A percentile compares a stretch with the other conserved stretches of the same genome.
phyloP scores from a whole-genome alignment of 2,329 filamentous ascomycete genomes.

The Cercospora sp. region DNA sequence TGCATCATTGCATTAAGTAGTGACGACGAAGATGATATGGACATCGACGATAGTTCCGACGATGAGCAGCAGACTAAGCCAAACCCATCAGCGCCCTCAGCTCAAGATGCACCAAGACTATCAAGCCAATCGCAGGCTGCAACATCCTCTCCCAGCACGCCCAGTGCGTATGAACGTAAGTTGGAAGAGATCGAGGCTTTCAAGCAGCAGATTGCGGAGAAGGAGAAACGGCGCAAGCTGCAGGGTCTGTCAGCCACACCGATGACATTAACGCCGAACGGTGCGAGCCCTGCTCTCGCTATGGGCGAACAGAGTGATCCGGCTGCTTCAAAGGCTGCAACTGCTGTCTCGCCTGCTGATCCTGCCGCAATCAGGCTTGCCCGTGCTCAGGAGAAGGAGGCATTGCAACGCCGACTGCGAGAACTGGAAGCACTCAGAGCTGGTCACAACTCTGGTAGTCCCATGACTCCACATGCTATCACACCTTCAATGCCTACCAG shows the following conservation, averaged over 20 bases:
- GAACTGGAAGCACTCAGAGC: slow-evolving; percentile 17
- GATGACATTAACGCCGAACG: not conserved
- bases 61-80: not conserved
- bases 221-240: slow-evolving; percentile 44
- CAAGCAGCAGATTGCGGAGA: slow-evolving; percentile 43
- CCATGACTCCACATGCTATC: not conserved
- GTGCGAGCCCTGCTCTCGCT: not conserved
- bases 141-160: slow-evolving; percentile 24
- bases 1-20: slow-evolving; percentile 88
- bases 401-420: slow-evolving; percentile 13
- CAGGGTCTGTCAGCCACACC: not conserved
- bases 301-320: not conserved
- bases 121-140: not conserved
- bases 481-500: not conserved
- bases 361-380: slow-evolving; percentile 2
- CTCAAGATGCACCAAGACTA: not conserved
- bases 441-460: slow-evolving; percentile 9
- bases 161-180: slow-evolving; percentile 19
- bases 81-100: not conserved
- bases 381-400: slow-evolving; percentile 19
- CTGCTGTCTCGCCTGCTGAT: not conserved
- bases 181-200: slow-evolving; percentile 31
- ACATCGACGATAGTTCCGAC: slow-evolving; percentile 23
- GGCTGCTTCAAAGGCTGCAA: not conserved
- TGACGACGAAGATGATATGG: slow-evolving; percentile 54